phyloP scores from a whole-genome alignment of 2,329 filamentous ascomycete genomes.

The Pseudomassariella vexata region DNA sequence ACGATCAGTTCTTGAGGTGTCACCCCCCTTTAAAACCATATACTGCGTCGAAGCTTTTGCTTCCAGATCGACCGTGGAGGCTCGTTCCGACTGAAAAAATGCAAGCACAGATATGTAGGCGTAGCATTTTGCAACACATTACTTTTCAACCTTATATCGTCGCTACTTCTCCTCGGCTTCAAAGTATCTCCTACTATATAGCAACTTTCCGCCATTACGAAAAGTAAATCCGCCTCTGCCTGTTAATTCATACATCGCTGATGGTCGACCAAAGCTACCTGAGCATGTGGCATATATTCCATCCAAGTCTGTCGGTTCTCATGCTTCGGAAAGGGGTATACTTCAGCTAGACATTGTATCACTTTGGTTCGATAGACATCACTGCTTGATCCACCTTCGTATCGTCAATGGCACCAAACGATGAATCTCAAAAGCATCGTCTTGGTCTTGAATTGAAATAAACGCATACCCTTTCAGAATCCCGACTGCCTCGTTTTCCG shows the following conservation, averaged over 20 bases:
- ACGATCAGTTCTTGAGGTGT: too few species aligned
- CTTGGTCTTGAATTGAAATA: slow-evolving; percentile 13
- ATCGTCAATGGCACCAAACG: slow-evolving; percentile 24
- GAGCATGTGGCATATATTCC: slow-evolving; percentile 5
- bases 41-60: too few species aligned
- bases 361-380: not conserved
- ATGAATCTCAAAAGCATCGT: slow-evolving; percentile 20
- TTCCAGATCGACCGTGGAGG: too few species aligned
- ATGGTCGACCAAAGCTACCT: slow-evolving; percentile 3
- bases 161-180: too few species aligned
- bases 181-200: too few species aligned
- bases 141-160: too few species aligned
- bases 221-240: too few species aligned
- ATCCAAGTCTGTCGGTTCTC: slow-evolving; percentile 3
- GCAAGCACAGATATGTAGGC: too few species aligned
- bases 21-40: too few species aligned
- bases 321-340: slow-evolving; percentile 1
- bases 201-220: too few species aligned
- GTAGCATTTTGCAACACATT: too few species aligned
- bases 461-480: slow-evolving; percentile 13
- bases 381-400: slow-evolving; percentile 18
- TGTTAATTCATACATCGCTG: not conserved
- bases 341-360: not conserved
- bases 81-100: too few species aligned
- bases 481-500: not conserved